Evolutionary conservation across 108 stramenopile genomes (phyloP).

Genomic region (Pseudonitzschia pungens): DNA sequence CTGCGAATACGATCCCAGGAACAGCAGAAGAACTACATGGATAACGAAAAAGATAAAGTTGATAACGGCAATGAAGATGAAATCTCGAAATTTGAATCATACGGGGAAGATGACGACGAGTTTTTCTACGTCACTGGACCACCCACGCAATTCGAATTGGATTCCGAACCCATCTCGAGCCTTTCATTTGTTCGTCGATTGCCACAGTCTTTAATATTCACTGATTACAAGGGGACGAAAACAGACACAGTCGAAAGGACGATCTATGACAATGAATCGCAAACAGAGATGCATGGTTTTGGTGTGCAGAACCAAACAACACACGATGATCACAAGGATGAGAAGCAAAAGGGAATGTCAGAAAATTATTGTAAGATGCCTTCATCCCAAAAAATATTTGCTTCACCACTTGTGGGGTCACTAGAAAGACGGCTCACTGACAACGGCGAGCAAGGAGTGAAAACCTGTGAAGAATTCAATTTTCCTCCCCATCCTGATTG

Average conservation of each 20-base stretch:
- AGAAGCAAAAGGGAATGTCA: background rate
- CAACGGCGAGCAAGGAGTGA: background rate
- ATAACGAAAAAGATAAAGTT: background rate
- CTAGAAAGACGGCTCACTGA: background rate
- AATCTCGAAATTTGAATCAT: no score
- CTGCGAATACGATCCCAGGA: background rate
- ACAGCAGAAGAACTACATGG: background rate
- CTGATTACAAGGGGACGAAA: no score
- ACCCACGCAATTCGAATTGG: conserved; percentile 5
- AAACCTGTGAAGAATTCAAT: background rate
- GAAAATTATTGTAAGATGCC: background rate
- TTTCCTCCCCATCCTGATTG: conserved; percentile 36
- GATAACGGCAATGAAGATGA: background rate
- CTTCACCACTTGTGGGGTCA: background rate
- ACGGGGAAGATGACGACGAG: background rate
- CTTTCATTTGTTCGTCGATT: conserved; percentile 13
- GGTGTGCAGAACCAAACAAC: background rate
- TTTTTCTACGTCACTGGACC: conserved; percentile 5
- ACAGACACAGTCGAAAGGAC: no score
- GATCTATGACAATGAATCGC: background rate
- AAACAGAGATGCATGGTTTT: background rate
- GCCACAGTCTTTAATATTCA: background rate
- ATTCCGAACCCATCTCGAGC: background rate
- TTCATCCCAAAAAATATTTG: background rate
- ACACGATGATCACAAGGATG: background rate